Evolutionary conservation across 306 rosid genomes (phyloP).

Genomic region (Fagus crenata): DNA sequence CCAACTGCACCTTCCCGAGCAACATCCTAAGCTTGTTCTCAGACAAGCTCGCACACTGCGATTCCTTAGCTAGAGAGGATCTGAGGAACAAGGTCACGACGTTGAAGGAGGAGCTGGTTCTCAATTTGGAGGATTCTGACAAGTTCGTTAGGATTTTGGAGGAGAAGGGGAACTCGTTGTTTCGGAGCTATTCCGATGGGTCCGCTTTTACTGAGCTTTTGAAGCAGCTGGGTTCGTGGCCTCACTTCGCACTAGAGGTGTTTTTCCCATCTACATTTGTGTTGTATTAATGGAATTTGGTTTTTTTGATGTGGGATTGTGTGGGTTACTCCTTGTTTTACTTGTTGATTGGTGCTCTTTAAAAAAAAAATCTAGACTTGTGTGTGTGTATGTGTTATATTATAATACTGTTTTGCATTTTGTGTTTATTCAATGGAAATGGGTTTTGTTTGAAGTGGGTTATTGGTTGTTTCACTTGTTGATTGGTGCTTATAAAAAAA

Average conservation of each 20-base stretch:
- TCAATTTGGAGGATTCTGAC: constrained; percentile 23
- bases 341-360: too few species aligned
- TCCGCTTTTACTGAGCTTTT: constrained; percentile 43
- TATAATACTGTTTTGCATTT: not conserved
- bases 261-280: not conserved
- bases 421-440: not conserved
- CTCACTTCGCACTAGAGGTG: constrained; percentile 58
- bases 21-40: constrained; percentile 36
- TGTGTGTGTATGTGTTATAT: not conserved
- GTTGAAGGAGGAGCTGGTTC: constrained; percentile 42
- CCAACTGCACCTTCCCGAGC: constrained; percentile 2
- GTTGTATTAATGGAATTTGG: constrained; percentile 6
- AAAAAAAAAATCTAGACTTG: too few species aligned
- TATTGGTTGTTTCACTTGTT: not conserved
- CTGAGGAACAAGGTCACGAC: constrained; percentile 17
- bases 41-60: not conserved
- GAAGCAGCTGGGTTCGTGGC: constrained; percentile 48
- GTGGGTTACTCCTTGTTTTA: not conserved
- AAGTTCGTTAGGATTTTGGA: constrained; percentile 35
- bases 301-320: not conserved
- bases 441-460: not conserved
- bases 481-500: constrained; percentile 3
- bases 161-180: constrained; percentile 34
- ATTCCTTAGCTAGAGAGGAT: not conserved
- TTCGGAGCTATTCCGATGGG: constrained; percentile 21